Conservation (phyloP, 305 asterid species). For the Caryopteris hybrid region DNA sequence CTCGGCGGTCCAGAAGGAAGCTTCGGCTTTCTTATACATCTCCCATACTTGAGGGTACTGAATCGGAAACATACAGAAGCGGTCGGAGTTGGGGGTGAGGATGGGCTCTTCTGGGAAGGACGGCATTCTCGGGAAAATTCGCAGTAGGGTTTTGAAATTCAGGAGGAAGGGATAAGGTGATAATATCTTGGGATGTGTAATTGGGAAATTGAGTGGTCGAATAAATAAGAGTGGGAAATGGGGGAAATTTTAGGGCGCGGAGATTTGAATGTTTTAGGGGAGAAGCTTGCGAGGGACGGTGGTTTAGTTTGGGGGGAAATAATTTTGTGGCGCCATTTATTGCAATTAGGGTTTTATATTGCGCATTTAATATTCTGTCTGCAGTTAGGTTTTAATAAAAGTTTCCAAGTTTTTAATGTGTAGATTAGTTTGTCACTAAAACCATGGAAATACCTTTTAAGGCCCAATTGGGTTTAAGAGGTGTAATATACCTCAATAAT, state of each 20-base stretch:
- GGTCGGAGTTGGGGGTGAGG: conserved; percentile 58
- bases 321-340: background rate
- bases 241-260: conserved; percentile 15
- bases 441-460: no score
- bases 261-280: conserved; percentile 25
- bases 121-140: conserved; percentile 39
- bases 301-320: background rate
- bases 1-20: conserved; percentile 93
- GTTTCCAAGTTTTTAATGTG: no score
- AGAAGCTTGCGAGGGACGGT: conserved; percentile 11
- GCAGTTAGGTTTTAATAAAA: no score
- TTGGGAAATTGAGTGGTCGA: background rate
- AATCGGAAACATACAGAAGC: conserved; percentile 90
- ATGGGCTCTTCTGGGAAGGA: conserved; percentile 79
- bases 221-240: conserved; percentile 15
- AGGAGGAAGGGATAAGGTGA: background rate
- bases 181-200: background rate
- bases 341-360: background rate
- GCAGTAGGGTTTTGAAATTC: background rate
- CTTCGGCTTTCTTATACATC: conserved; percentile 90
- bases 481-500: no score
- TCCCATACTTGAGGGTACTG: conserved; percentile 86
- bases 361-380: no score
- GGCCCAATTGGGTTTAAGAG: no score
- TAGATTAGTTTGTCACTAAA: no score